These are phyloP conservation scores for Uromyces viciae-fabae DNA, from an alignment of 1,284 basidiomycete species.

Conservation along the genomic window DNA sequence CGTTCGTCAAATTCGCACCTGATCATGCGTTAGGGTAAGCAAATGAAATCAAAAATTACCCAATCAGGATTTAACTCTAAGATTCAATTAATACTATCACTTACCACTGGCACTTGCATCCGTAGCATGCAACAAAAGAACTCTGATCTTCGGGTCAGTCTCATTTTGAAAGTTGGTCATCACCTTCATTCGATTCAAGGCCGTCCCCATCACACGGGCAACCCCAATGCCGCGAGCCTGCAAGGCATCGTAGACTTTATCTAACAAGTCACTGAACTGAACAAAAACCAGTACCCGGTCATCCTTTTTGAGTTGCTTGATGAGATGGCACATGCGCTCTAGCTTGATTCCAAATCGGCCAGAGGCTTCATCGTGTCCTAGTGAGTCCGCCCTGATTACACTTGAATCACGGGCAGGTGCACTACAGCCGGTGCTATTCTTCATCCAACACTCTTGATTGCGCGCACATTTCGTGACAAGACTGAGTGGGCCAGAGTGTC, in stretches of 20 bases:
- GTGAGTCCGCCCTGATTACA: constrained; percentile 72
- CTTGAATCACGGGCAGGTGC: constrained; percentile 70
- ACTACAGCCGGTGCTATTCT: constrained; percentile 63
- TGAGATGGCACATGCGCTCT: constrained; percentile 73
- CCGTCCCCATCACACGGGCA: constrained; percentile 75
- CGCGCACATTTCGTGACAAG: constrained; percentile 71
- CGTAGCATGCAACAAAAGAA: constrained; percentile 82
- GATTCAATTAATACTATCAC: constrained; percentile 11
- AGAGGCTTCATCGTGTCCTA: constrained; percentile 76
- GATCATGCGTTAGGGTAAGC: background rate
- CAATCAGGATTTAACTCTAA: background rate
- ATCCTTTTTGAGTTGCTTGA: constrained; percentile 70
- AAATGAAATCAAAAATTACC: background rate
- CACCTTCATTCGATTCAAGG: constrained; percentile 62
- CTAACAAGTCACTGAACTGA: constrained; percentile 86
- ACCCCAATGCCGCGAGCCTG: constrained; percentile 68
- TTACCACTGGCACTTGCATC: constrained; percentile 89
- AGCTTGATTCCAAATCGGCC: constrained; percentile 84
- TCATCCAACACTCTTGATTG: constrained; percentile 73
- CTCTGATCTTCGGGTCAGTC: constrained; percentile 58
- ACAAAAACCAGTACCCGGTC: constrained; percentile 87
- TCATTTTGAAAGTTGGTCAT: constrained; percentile 43
- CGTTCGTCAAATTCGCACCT: constrained; percentile 72
- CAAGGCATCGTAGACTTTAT: constrained; percentile 80
- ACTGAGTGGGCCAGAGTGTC: constrained; percentile 73